These are phyloP conservation scores for Fusarium miscanthi DNA, from an alignment of 2,329 filamentous ascomycete genomes.

Conservation along the genomic window DNA sequence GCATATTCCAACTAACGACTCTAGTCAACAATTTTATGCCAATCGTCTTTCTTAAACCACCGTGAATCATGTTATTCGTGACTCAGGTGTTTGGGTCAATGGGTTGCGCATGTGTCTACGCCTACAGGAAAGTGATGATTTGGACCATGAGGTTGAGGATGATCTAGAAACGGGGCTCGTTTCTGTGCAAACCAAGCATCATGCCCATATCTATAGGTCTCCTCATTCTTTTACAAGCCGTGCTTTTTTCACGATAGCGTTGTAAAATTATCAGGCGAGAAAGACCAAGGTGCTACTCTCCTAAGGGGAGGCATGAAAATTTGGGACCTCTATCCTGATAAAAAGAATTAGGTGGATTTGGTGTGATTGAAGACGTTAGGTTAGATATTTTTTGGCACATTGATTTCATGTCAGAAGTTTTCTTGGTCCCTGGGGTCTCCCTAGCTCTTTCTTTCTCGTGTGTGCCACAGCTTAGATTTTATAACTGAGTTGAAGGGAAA, in stretches of 20 bases:
- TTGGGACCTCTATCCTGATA: no score
- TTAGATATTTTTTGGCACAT: no score
- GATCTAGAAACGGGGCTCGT: background rate
- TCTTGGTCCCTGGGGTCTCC: background rate
- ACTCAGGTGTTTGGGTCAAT: background rate
- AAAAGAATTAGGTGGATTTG: no score
- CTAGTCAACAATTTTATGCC: background rate
- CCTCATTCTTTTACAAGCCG: background rate
- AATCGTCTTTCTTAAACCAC: background rate
- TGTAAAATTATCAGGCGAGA: background rate
- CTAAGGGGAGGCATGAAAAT: no score
- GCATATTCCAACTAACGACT: background rate
- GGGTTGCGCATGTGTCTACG: background rate
- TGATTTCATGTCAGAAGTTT: no score
- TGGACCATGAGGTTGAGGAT: background rate
- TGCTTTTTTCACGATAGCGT: background rate
- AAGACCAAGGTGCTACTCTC: background rate
- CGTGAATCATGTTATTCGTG: background rate
- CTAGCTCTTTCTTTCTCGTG: background rate
- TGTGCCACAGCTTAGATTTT: background rate
- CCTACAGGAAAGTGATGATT: background rate
- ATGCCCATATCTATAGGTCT: background rate
- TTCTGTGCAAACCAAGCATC: background rate
- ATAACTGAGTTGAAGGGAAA: background rate
- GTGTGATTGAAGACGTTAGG: no score